Base-by-base conservation (phyloP, 2,329 filamentous ascomycete species). In the Sclerotinia nivalis region DNA sequence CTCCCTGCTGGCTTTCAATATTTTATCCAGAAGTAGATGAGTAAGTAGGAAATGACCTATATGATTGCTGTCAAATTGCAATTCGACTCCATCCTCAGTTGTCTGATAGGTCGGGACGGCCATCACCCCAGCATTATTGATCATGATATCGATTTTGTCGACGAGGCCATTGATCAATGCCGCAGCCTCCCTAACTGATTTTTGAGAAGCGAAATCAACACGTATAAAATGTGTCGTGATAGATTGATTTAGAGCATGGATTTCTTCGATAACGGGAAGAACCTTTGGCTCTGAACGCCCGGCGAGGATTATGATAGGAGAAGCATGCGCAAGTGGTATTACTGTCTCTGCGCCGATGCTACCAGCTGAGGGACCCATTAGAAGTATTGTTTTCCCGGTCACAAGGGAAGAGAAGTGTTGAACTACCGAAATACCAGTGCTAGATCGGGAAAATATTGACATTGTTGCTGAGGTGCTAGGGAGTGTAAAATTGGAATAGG, bases 21-120 rank as follows among this genome's bases (percentile, higher is more conserved):
- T 54, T 34, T 72, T 72, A 0, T 66, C 68, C 56, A 76, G 47
- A 2, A 88, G 78, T 0, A 86, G 80, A 37, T 85, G 79, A 70
- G 86, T 84, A 25, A 88, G 80, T 0, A 87, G 80, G 77, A 87
- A 88, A 73, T 86, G 84, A 20, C 78, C 81, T 4, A 88, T 77
- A 73, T 87, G 82, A 75, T 87, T 87, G 13, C 80, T 82, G 56
- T 81, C 85, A 28, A 87, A 83, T 70, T 87, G 84, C 0, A 76
- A 75, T 72, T 88, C 85, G 73, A 82, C 82, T 28, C 83, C 83
- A 70, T 85, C 84, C n/a, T 72, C 70, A 4, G 77, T 74, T 8
- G 59, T 47, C 22, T 25, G 73, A 66, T 43, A 70, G 71, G 2
- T 65, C 52, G 45, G 43, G 80, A 80, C 1, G 73, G 77, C 81